phyloP scores from a whole-genome alignment of 192 early-diverging fungal genomes.

The Backusella tuberculispora region DNA sequence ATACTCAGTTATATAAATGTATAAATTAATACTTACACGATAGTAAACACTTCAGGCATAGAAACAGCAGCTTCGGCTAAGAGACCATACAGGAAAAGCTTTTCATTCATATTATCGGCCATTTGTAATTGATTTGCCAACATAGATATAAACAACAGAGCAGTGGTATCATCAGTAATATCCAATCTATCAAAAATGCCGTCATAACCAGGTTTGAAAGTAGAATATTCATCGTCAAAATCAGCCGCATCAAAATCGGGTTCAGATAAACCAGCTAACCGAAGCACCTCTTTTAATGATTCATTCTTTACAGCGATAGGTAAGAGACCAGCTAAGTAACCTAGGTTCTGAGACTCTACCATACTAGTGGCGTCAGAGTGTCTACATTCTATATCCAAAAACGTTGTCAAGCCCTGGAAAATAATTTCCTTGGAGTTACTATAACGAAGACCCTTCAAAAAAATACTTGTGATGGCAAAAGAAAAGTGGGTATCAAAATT shows the following conservation, averaged over 20 bases:
- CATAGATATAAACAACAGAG: conserved; percentile 65
- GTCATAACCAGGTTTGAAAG: conserved; percentile 55
- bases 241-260: conserved; percentile 35
- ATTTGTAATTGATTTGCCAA: conserved; percentile 73
- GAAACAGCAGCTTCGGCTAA: conserved; percentile 73
- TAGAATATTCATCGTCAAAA: conserved; percentile 23
- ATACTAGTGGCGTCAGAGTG: conserved; percentile 34
- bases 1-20: conserved; percentile 10
- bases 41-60: conserved; percentile 72
- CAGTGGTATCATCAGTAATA: conserved; percentile 67
- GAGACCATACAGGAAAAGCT: conserved; percentile 74
- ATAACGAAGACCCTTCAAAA: conserved; percentile 85
- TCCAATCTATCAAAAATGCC: conserved; percentile 69
- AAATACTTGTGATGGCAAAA: conserved; percentile 78
- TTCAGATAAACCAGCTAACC: conserved; percentile 55
- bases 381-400: conserved; percentile 75
- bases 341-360: conserved; percentile 50
- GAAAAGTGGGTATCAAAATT: conserved; percentile 88
- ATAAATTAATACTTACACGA: conserved; percentile 62
- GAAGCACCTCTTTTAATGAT: conserved; percentile 61
- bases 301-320: conserved; percentile 79
- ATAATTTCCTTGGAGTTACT: conserved; percentile 75
- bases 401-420: conserved; percentile 67
- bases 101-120: conserved; percentile 74
- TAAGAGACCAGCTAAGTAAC: conserved; percentile 81